These are phyloP conservation scores for Cryptococcus sp. DNA, from an alignment of 1,284 basidiomycete species.

Conservation along the genomic window DNA sequence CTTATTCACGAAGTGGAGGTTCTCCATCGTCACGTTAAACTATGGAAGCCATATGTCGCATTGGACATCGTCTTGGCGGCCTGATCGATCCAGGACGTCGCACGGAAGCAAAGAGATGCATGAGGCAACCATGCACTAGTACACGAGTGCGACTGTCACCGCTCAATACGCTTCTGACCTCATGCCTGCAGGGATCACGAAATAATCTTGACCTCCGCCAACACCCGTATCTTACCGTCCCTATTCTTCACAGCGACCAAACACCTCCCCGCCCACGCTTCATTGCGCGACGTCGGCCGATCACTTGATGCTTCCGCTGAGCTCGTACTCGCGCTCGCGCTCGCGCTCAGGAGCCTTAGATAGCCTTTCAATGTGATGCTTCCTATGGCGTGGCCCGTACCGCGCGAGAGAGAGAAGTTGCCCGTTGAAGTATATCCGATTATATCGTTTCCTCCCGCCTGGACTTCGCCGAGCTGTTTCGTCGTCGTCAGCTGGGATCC, in stretches of 20 bases:
- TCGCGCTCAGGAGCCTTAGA: slow-evolving; percentile 54
- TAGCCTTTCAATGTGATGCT: slow-evolving; percentile 64
- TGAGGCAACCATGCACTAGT: no score
- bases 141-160: no score
- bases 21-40: no score
- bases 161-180: no score
- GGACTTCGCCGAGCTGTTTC: slow-evolving; percentile 57
- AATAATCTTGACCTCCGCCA: slow-evolving; percentile 43
- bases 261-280: slow-evolving; percentile 22
- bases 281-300: not conserved
- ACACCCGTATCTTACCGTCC: slow-evolving; percentile 53
- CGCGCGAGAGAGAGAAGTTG: slow-evolving; percentile 72
- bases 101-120: no score
- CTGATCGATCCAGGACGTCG: no score
- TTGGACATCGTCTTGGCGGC: no score
- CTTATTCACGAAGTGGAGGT: no score
- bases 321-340: slow-evolving; percentile 2
- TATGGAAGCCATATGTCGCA: no score
- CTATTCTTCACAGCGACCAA: slow-evolving; percentile 57
- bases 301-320: not conserved
- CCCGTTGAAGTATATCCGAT: slow-evolving; percentile 81
- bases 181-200: not conserved
- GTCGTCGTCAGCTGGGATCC: not conserved
- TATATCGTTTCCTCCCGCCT: slow-evolving; percentile 56
- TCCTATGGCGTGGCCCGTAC: slow-evolving; percentile 72